Evolutionary conservation across 768 basidiomycete species (phyloP).

Genomic region (Agrocybe praecox): DNA sequence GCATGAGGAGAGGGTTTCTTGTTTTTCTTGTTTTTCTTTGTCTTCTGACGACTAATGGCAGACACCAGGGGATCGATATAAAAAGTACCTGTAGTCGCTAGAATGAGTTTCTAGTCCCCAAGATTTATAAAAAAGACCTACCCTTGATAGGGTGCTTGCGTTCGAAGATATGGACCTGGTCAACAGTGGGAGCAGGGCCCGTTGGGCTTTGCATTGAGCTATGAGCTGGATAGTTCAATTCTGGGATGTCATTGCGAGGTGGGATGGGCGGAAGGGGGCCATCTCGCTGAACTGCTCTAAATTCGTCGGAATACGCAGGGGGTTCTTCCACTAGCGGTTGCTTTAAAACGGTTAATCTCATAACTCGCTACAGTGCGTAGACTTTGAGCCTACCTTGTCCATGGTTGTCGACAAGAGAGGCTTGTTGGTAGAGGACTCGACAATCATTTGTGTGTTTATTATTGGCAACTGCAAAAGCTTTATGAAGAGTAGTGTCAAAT

Average conservation of each 20-base stretch:
- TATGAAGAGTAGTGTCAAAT: background rate
- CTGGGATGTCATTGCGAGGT: background rate
- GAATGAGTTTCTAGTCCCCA: background rate
- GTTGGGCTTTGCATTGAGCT: background rate
- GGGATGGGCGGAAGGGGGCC: background rate
- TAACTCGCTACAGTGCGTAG: background rate
- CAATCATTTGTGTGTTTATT: background rate
- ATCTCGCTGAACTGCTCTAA: background rate
- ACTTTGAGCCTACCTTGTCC: background rate
- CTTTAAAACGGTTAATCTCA: background rate
- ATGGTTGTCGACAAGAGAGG: background rate
- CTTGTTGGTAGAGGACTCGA: background rate
- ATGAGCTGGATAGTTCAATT: background rate
- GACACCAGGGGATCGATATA: slow-evolving; percentile 40
- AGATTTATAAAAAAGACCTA: slow-evolving; percentile 6
- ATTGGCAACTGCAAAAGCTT: no score
- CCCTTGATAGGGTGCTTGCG: slow-evolving; percentile 34
- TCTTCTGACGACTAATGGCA: slow-evolving; percentile 24
- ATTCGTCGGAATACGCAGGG: slow-evolving; percentile 23
- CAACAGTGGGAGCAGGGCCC: slow-evolving; percentile 23
- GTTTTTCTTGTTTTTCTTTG: slow-evolving; percentile 22
- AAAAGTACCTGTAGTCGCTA: slow-evolving; percentile 36
- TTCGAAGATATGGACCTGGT: slow-evolving; percentile 33
- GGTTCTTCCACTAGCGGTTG: slow-evolving; percentile 17
- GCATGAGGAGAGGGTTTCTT: slow-evolving; percentile 35